phyloP scores from a whole-genome alignment of 768 basidiomycete species.

The Trametes cingulata region DNA sequence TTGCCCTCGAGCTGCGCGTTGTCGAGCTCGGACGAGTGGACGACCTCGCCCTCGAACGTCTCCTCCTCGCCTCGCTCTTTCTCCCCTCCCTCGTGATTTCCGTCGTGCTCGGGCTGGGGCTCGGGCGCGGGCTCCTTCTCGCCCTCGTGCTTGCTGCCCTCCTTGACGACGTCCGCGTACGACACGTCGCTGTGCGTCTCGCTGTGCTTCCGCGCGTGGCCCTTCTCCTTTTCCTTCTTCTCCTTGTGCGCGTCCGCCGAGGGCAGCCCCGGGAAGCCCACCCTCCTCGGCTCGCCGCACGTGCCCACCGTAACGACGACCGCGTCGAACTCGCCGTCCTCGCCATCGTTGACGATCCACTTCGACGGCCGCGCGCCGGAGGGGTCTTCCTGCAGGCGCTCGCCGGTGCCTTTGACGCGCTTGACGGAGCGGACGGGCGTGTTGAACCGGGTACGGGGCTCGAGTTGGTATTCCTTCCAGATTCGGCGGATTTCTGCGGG shows the following conservation, averaged over 20 bases:
- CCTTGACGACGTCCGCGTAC: conserved; percentile 1
- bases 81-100: conserved; percentile 21
- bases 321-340: conserved; percentile 50
- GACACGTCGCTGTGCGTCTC: conserved; percentile 13
- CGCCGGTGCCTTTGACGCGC: conserved; percentile 25
- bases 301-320: conserved; percentile 52
- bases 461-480: conserved; percentile 53
- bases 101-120: neutral
- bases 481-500: conserved; percentile 30
- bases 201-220: conserved; percentile 19
- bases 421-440: conserved; percentile 43
- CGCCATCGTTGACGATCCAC: conserved; percentile 51
- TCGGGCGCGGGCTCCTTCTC: neutral
- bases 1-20: conserved; percentile 39
- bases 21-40: conserved; percentile 53
- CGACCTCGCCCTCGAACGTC: conserved; percentile 38
- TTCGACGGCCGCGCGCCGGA: conserved; percentile 17
- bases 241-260: conserved; percentile 20
- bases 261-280: conserved; percentile 47
- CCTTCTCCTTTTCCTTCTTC: neutral
- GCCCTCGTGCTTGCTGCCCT: neutral
- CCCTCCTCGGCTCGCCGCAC: conserved; percentile 48
- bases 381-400: conserved; percentile 18
- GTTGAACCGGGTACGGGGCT: conserved; percentile 45
- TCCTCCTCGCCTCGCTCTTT: conserved; percentile 31